Evolutionary conservation across 805 yeast species (phyloP), one percentile per base, ranked within the genome.

Genomic region (Teunomyces stri): DNA sequence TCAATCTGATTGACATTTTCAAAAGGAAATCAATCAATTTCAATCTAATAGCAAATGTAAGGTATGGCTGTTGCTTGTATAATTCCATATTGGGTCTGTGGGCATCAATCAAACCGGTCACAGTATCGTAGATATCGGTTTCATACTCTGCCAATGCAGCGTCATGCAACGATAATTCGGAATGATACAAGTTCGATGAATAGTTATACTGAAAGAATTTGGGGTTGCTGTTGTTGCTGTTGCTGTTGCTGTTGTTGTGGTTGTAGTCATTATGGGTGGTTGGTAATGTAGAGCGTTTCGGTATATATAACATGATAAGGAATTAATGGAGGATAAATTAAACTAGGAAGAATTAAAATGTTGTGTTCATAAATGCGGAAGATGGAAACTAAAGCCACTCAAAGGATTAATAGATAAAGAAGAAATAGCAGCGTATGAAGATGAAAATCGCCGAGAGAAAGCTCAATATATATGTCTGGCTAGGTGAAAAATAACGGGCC

Each of bases 31-130:
- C 95, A 36, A 92, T 79, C 43, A 91, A 74, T 53, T 82, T 82
- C 31, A 81, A 80, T 56, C 99, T 79, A 69, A 87, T 80, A 35
- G 75, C 72, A 69, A 89, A 81, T 45, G 83, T 80, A 49, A 92
- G 73, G 60, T 90, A 96, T 9, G 97, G 97, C 68, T 92, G 99
- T 54, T 87, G 85, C 49, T 81, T 84, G 56, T 90, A 87, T 66
- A 89, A 74, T 36, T 61, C 64, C 34, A 69, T 45, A 53, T 72
- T 70, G 11, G 92, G 87, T 48, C 70, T 74, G 55, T 69, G 64
- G 28, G 55, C 57, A 30, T 68, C 57, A 39, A 60, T 55, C 22
- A 63, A 34, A 66, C 70, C 51, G 55, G 67, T 39, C 70, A 69
- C 54, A 56, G 68, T 44, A 53, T 66, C 52, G 63, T 66, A 70